Evolutionary conservation across 441 rosid species (phyloP), one percentile per base, ranked within the genome.

Genomic region (Gossypium aridum): DNA sequence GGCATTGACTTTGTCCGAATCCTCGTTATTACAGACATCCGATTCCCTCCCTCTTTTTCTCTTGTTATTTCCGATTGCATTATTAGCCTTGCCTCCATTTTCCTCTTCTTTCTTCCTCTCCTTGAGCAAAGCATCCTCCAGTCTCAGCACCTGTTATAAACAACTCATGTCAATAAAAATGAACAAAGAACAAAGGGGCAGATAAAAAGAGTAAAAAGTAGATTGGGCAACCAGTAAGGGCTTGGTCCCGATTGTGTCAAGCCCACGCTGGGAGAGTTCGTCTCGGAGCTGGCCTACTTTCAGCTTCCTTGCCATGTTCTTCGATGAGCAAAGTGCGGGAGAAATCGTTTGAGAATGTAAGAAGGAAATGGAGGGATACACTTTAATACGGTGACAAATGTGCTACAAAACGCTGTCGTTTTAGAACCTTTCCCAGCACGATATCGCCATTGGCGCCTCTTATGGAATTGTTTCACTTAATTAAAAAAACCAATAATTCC

Each of bases 41-140:
- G 45, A 34, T 17, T 80, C 87, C 83, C 88, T 80, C 31, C 56
- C 84, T 79, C 92, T 80, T 78, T 83, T 87, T 70, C 70, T 82
- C 64, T 63, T 31, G 65, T 10, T 56, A 37, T 55, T 16, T 19
- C 43, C 26, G 57, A 49, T 22, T 10, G 56, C 72, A 67, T 5
- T 26, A 25, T 25, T 17, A 17, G 47, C 73, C 43, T 17, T 76
- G 49, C 2, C 34, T 12, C 77, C 51, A 47, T 55, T 66, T 78
- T 72, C 77, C 57, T 3, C 47, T 7, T 79, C 67, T 67, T 62
- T 66, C 79, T 72, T 60, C n/a, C 49, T 66, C 70, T 87, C 88
- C 37, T 82, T 70, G 20, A 76, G 68, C 45, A 83, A 49, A 34
- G 85, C 91, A 68, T 80, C 79, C 3, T 80, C 80, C 4, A 88